Conservation (phyloP, 108 stramenopile species). For the Epipyxis sp. region DNA sequence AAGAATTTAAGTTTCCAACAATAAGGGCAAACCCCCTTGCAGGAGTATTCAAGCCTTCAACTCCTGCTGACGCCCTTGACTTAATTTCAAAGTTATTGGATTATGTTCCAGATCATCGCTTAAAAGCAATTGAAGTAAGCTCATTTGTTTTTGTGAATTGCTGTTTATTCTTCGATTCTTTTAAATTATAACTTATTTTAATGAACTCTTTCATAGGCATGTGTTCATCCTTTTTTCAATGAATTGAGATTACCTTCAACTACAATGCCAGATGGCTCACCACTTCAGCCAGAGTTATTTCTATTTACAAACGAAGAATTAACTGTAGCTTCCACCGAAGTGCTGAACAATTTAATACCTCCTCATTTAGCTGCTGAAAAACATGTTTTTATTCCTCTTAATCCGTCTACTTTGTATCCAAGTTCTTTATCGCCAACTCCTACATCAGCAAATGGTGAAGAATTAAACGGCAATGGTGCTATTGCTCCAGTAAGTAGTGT, state of each 20-base stretch:
- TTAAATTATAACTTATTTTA: neutral
- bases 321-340: neutral
- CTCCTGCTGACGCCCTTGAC: constrained; percentile 87
- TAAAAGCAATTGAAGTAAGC: constrained; percentile 72
- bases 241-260: constrained; percentile 75
- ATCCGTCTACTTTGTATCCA: too few species aligned
- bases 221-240: constrained; percentile 88
- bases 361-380: too few species aligned
- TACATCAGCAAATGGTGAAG: too few species aligned
- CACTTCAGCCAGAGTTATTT: constrained; percentile 6
- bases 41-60: constrained; percentile 74
- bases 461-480: too few species aligned
- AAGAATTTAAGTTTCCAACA: constrained; percentile 97
- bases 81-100: constrained; percentile 80
- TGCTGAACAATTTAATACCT: neutral
- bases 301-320: constrained; percentile 28
- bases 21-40: constrained; percentile 95
- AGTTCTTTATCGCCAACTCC: too few species aligned
- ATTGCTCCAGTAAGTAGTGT: too few species aligned
- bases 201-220: constrained; percentile 41
- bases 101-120: constrained; percentile 79
- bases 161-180: neutral
- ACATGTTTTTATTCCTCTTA: too few species aligned
- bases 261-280: constrained; percentile 67
- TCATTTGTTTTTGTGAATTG: neutral